Conservation (phyloP, 306 rosid genomes). For the Trichosanthes truncata region DNA sequence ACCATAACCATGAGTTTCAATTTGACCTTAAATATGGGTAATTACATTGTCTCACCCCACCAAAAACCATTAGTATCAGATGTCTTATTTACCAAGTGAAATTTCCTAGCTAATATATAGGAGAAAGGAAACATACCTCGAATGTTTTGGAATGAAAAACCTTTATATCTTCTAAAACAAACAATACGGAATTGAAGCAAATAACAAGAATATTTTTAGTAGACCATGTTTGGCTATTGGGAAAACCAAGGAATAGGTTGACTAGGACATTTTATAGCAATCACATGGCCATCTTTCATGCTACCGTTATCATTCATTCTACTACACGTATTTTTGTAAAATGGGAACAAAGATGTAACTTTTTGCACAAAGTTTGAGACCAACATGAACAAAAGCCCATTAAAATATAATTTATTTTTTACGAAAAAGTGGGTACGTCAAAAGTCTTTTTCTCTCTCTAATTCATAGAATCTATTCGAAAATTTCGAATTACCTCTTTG, state of each 20-base stretch:
- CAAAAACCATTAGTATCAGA: not conserved
- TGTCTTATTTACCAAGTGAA: not conserved
- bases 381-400: not conserved
- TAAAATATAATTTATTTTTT: not conserved
- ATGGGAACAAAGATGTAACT: not conserved
- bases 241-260: not conserved
- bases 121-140: not conserved
- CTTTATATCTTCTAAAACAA: not conserved
- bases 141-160: no score
- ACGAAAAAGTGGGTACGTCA: not conserved
- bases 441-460: not conserved
- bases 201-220: not conserved
- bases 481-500: not conserved
- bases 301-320: not conserved
- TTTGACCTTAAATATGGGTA: no score
- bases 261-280: not conserved
- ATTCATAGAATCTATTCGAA: not conserved
- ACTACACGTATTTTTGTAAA: not conserved
- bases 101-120: not conserved
- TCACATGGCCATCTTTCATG: not conserved
- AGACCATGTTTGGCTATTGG: not conserved
- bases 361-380: not conserved
- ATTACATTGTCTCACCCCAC: no score
- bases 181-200: not conserved
- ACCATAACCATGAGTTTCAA: no score